phyloP scores from a whole-genome alignment of 352 stramenopile genomes.

The Pythium brachiatum region DNA sequence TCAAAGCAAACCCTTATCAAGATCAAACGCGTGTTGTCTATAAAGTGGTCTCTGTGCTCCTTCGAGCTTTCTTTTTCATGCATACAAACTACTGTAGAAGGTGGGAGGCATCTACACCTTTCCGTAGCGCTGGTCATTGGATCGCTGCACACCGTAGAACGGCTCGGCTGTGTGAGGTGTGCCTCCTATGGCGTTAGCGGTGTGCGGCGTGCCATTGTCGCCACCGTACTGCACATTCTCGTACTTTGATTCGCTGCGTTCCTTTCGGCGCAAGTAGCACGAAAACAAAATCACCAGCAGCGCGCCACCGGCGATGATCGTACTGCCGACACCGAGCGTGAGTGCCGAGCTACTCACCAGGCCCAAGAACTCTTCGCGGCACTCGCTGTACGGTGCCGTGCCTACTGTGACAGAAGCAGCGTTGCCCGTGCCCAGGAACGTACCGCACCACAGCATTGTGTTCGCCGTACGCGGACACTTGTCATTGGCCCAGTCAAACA shows the following conservation, averaged over 20 bases:
- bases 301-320: constrained; percentile 37
- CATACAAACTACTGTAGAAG: neutral
- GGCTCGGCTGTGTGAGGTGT: constrained; percentile 16
- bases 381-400: constrained; percentile 48
- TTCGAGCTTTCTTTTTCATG: too few relatives aligned
- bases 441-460: constrained; percentile 61
- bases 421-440: constrained; percentile 38
- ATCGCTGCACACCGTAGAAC: constrained; percentile 6
- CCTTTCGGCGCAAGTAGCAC: constrained; percentile 38
- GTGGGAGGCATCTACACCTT: constrained; percentile 12
- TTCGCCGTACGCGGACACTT: constrained; percentile 58
- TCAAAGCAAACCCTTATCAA: neutral
- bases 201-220: constrained; percentile 5
- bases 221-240: constrained; percentile 8
- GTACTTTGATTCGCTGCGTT: constrained; percentile 14
- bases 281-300: constrained; percentile 47
- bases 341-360: constrained; percentile 39
- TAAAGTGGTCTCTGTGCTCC: too few relatives aligned
- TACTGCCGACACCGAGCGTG: constrained; percentile 35
- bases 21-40: neutral
- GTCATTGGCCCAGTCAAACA: constrained; percentile 80
- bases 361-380: constrained; percentile 43
- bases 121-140: constrained; percentile 10
- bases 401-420: constrained; percentile 10
- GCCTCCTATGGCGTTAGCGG: neutral